Conservation (phyloP, 148 eudicot genomes). For the Spergularia bocconei region DNA sequence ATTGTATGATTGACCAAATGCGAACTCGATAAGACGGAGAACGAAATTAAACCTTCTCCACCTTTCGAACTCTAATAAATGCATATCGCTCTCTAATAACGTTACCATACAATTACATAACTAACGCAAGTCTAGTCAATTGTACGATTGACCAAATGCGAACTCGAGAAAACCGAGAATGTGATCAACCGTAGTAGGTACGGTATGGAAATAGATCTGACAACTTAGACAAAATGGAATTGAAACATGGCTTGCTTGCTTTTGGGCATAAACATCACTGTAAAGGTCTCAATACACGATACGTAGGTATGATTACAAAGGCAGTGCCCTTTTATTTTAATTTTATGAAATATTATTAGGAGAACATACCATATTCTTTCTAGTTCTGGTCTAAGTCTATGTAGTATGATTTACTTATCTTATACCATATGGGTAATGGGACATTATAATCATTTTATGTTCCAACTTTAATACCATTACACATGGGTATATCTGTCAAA, state of each 20-base stretch:
- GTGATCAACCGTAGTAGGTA: neutral
- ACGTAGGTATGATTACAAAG: neutral
- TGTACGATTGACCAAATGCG: too few species aligned
- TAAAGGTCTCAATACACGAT: conserved; percentile 3
- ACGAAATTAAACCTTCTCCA: neutral
- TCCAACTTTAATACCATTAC: neutral
- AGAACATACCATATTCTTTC: neutral
- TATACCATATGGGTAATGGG: neutral
- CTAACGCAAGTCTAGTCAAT: too few species aligned
- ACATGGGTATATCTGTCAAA: neutral
- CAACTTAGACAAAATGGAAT: neutral
- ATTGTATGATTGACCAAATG: too few species aligned
- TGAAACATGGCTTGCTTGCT: too few species aligned
- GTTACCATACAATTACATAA: too few species aligned
- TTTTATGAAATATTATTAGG: neutral
- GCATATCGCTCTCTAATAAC: too few species aligned
- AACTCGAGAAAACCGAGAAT: neutral
- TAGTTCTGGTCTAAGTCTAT: neutral
- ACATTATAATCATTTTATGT: neutral
- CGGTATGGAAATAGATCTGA: neutral
- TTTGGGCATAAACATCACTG: neutral
- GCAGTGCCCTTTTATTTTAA: neutral
- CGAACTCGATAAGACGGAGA: neutral
- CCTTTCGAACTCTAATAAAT: too few species aligned
- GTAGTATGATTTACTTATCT: neutral